Base-by-base conservation (phyloP, 1,139 yeast genomes). In the Pichia sp. region DNA sequence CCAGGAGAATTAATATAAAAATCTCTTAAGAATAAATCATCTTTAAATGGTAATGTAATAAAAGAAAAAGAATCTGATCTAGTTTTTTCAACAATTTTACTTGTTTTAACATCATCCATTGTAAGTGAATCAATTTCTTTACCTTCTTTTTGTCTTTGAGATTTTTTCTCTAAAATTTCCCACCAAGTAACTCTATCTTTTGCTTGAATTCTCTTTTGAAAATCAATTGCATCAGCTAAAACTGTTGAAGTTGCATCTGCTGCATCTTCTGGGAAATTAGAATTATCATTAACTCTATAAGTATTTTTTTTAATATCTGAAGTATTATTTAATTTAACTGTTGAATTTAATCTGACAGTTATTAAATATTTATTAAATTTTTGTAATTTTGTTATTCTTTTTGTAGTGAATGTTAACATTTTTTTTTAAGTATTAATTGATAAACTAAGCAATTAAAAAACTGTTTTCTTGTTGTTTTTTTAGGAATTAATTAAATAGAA, bases 1-100 rank as follows among this genome's bases (percentile, higher is more conserved):
- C 97, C 97, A 51, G 82, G 84, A 2, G 96, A 89, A 65, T 86
- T 87, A 59, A 87, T 84, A 63, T 89, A 89, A 42, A 92, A 81
- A 63, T 89, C 97, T 58, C 95, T 79, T 38, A 87, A 72, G 81
- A 86, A 83, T 44, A 78, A 72, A 63, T 89, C 96, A 53, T 85
- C 86, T 62, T 86, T 86, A 70, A 89, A 89, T 0, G 96, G 96
- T 47, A 89, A 71, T 2, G 78, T 70, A 49, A 87, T 74, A 59
- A 76, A 86, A 25, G 87, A 75, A 61, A 88, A 88, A 9, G 95
- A 85, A 56, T 86, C 95, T 32, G 70, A 72, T 50, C 94, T 73
- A 1, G 92, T 81, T 63, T 80, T 80, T 56, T 86, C 92, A n/a
- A 74, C 72, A 25, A 86, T 81, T 5, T 72, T 81, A 11, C 86